A percentile compares a stretch with the other conserved stretches of the same genome.
Evolutionary conservation across 148 eudicot species (phyloP).

Genomic region (Rhododendron molle): DNA sequence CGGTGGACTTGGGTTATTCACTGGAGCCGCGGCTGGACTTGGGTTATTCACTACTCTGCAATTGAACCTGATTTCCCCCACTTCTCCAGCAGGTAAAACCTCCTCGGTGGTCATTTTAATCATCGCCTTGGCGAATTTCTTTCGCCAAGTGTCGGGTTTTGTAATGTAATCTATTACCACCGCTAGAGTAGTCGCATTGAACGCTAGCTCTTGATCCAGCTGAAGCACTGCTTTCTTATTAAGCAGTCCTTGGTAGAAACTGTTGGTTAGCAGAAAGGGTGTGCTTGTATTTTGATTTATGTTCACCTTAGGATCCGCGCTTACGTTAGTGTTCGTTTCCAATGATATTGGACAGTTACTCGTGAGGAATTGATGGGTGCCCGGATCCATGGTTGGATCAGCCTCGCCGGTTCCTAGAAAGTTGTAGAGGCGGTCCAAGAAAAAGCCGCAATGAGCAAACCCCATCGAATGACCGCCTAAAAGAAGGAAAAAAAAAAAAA

Average conservation of each 20-base stretch:
- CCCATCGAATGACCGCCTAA: slow-evolving; percentile 29
- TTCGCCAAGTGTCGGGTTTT: slow-evolving; percentile 11
- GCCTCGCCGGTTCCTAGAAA: slow-evolving; percentile 17
- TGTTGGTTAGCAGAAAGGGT: slow-evolving; percentile 15
- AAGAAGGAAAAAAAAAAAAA: neutral
- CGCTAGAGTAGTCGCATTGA: slow-evolving; percentile 2
- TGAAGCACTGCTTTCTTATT: slow-evolving; percentile 4
- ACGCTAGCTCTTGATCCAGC: slow-evolving; percentile 19
- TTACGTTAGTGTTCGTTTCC: neutral
- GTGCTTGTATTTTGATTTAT: neutral
- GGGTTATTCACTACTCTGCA: slow-evolving; percentile 18
- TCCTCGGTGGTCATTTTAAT: slow-evolving; percentile 13
- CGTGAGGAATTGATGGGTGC: neutral
- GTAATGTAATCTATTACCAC: neutral
- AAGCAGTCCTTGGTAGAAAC: slow-evolving; percentile 16
- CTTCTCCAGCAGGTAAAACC: slow-evolving; percentile 18
- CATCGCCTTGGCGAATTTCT: slow-evolving; percentile 20
- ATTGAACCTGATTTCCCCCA: slow-evolving; percentile 20
- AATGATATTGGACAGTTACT: slow-evolving; percentile 11
- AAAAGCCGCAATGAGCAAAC: slow-evolving; percentile 17
- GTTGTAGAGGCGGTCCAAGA: slow-evolving; percentile 20
- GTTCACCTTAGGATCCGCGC: slow-evolving; percentile 12
- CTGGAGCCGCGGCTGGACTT: no score
- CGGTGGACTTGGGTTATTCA: no score
- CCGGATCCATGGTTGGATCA: slow-evolving; percentile 18